phyloP scores from a whole-genome alignment of 139 green algal species.

The Mesotaenium endlicherianum region DNA sequence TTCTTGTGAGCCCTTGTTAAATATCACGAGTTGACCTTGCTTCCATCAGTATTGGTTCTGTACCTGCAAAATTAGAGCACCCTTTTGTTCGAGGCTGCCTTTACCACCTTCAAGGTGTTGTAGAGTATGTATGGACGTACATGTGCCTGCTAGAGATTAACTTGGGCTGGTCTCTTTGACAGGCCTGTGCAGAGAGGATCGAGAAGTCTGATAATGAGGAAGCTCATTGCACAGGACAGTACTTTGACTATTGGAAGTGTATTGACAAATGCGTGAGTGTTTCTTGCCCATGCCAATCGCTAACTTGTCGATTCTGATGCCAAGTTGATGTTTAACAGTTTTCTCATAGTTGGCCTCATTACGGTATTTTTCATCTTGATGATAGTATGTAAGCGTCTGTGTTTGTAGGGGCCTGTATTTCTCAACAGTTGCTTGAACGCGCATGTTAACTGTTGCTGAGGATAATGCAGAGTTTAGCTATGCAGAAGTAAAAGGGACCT shows the following conservation, averaged over 20 bases:
- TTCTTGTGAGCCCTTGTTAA: too few relatives aligned
- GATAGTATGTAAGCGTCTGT: too few relatives aligned
- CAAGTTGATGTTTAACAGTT: too few relatives aligned
- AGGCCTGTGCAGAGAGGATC: constrained; percentile 57
- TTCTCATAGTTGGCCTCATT: too few relatives aligned
- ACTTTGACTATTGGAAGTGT: constrained; percentile 67
- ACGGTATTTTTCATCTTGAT: too few relatives aligned
- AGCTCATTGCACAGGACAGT: constrained; percentile 66
- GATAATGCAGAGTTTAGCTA: too few relatives aligned
- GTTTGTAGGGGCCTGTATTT: too few relatives aligned
- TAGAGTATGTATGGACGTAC: background rate
- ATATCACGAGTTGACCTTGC: too few relatives aligned
- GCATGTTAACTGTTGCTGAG: too few relatives aligned
- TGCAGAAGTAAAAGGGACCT: too few relatives aligned
- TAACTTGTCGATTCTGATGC: too few relatives aligned
- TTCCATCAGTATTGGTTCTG: background rate
- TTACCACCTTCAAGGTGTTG: background rate
- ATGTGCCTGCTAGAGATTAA: background rate
- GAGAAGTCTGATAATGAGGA: constrained; percentile 58
- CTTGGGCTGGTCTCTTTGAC: background rate
- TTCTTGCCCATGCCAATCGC: background rate
- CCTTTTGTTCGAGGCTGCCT: background rate
- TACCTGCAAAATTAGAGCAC: background rate
- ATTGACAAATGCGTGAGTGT: constrained; percentile 62
- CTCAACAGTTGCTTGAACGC: too few relatives aligned